Base-by-base conservation (phyloP, 805 yeast genomes). In the Candida germanica region DNA sequence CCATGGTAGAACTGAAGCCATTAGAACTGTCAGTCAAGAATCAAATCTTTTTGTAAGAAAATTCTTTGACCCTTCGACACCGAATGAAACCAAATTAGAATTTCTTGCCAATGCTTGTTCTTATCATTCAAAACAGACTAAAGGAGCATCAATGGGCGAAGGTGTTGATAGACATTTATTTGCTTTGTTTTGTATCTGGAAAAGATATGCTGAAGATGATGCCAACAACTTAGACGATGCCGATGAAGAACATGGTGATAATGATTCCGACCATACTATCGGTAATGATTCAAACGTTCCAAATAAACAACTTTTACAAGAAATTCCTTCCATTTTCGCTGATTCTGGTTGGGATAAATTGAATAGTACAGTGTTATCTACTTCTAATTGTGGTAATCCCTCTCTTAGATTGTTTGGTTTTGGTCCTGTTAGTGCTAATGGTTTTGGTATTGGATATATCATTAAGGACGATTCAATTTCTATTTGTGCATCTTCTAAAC, bases 141-240 rank as follows among this genome's bases (percentile, higher is more conserved):
- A 68, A 49, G 70, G 75, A 39, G 78, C 91, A 46, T 71, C 93
- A 1, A 61, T 63, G 41, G 96, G 96, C 11, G 68, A 79, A 33
- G 96, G 96, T n/a, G 94, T 86, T 50, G 97, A 88, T 56, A 78
- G 97, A 51, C 96, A 88, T 56, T 64, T 88, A 38, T 88, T 82
- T 59, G 96, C 95, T 0, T 65, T 88, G 29, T 86, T 83, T 53
- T 85, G 93, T 50, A 81, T 86, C 46, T 88, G 96, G 95, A 83
- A 84, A 53, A 59, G 83, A 44, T 80, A 78, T 44, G 67, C 65
- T 19, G 66, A 43, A 20, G 47, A 62, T 11, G 40, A 36, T 13
- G 43, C 45, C 8, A 25, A 43, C 3, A 52, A 50, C 6, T 49
- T 45, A 6, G 49, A 45, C 35, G 44, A 26, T n/a, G 49, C 44